Evolutionary conservation across 2,329 filamentous ascomycete species (phyloP), one percentile per base, ranked within the genome.

Genomic region (Pochonia chlamydosporia): DNA sequence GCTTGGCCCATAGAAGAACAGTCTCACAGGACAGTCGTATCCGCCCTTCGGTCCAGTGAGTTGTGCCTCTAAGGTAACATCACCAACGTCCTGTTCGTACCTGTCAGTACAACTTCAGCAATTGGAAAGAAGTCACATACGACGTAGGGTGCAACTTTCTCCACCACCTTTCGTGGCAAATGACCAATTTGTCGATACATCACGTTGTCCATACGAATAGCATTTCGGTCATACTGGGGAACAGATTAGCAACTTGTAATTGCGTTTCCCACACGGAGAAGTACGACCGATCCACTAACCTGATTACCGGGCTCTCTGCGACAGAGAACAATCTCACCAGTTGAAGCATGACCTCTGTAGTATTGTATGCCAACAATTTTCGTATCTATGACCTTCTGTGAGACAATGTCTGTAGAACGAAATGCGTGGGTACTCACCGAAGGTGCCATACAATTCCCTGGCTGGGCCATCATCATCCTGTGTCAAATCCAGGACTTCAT

Each of bases 191-290:
- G 89, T 7, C 65, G 63, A 14, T 81, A 78, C 59, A 86, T 77
- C 13, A 91, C 87, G 62, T 93, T 95, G 56, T 87, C 76, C 1
- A 95, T 79, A 5, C 81, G 79, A 48, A 95, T 89, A 0, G 89
- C 89, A 65, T 93, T 93, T 5, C 55, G 52, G 59, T 93, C 87
- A 59, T 85, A 87, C 54, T 71, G 44, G n/a, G 18, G 13, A 25
- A 4, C 16, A 26, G 3, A 25, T 45, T 46, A 41, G 43, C n/a
- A n/a, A n/a, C n/a, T n/a, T n/a, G n/a, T n/a, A n/a, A n/a, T n/a
- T n/a, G n/a, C n/a, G n/a, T n/a, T n/a, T n/a, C n/a, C n/a, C n/a
- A n/a, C n/a, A n/a, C n/a, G n/a, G n/a, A n/a, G n/a, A n/a, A n/a
- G n/a, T n/a, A n/a, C n/a, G n/a, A n/a, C n/a, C n/a, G n/a, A n/a